Percentiles rank a stretch among this genome's conserved stretches.
phyloP scores from a whole-genome alignment of 2,329 filamentous ascomycete genomes.

The Kalmusia sp. region DNA sequence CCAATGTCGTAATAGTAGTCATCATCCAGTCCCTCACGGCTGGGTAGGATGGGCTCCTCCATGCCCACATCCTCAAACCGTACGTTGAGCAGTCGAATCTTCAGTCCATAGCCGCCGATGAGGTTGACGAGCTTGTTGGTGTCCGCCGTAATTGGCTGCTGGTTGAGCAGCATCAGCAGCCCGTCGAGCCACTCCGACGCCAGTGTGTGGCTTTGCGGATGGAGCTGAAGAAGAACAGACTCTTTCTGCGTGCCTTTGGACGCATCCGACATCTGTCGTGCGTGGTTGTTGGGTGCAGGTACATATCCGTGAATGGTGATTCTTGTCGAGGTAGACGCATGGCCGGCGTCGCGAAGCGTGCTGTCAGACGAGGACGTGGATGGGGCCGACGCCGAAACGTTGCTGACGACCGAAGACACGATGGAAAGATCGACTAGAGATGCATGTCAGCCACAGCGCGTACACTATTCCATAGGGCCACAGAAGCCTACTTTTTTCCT shows the following conservation, averaged over 20 bases:
- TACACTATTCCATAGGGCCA: slow-evolving; percentile 21
- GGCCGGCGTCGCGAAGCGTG: slow-evolving; percentile 47
- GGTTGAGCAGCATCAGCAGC: slow-evolving; percentile 90
- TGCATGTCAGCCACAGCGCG: slow-evolving; percentile 35
- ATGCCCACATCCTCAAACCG: slow-evolving; percentile 77
- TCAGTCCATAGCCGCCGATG: slow-evolving; percentile 88
- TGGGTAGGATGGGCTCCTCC: slow-evolving; percentile 79
- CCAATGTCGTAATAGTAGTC: slow-evolving; percentile 86
- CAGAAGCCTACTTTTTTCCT: slow-evolving; percentile 69
- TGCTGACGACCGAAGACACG: slow-evolving; percentile 93
- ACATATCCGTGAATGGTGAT: slow-evolving; percentile 87
- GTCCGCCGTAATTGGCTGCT: slow-evolving; percentile 95
- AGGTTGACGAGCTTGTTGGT: slow-evolving; percentile 88
- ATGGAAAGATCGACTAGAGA: slow-evolving; percentile 76
- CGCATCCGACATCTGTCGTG: slow-evolving; percentile 37
- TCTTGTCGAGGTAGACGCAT: slow-evolving; percentile 69
- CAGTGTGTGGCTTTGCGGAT: slow-evolving; percentile 78
- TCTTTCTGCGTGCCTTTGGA: slow-evolving; percentile 61
- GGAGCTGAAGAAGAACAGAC: slow-evolving; percentile 78
- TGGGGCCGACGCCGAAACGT: slow-evolving; percentile 72
- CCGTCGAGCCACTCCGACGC: slow-evolving; percentile 98
- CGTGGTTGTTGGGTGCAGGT: slow-evolving; percentile 40
- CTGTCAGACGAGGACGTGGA: slow-evolving; percentile 58
- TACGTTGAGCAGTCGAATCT: slow-evolving; percentile 91
- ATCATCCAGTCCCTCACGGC: slow-evolving; percentile 84